phyloP scores from a whole-genome alignment of 2,329 filamentous ascomycete species.

The Trichophyton rubrum region DNA sequence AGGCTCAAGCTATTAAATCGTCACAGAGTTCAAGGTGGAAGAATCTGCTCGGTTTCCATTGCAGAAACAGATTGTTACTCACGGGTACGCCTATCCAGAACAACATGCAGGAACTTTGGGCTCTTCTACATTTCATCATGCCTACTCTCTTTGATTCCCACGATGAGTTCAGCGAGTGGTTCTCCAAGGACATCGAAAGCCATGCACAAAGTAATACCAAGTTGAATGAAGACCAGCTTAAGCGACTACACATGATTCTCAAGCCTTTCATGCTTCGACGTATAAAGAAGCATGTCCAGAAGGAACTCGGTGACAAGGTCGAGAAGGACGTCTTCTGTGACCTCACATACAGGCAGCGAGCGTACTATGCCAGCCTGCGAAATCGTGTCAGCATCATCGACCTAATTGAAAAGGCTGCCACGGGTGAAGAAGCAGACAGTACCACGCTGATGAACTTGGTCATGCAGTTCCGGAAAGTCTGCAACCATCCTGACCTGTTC shows the following conservation, averaged over 20 bases:
- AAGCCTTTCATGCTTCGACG: conserved; percentile 99
- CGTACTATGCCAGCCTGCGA: conserved; percentile 80
- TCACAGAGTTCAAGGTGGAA: conserved; percentile 94
- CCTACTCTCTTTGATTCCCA: conserved; percentile 75
- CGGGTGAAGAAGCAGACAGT: conserved; percentile 87
- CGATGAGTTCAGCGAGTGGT: conserved; percentile 43
- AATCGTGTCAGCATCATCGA: conserved; percentile 99
- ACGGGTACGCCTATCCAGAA: conserved; percentile 97
- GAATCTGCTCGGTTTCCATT: conserved; percentile 73
- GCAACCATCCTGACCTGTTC: conserved; percentile 95
- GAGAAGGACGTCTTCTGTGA: conserved; percentile 94
- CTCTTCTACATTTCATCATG: conserved; percentile 85
- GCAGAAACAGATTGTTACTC: conserved; percentile 89
- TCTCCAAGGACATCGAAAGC: conserved; percentile 65
- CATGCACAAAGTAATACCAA: conserved; percentile 99
- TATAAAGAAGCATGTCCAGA: conserved; percentile 99
- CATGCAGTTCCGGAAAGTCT: conserved; percentile 99
- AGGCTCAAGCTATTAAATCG: conserved; percentile 88
- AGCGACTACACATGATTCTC: conserved; percentile 94
- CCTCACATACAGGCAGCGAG: conserved; percentile 87
- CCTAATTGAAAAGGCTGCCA: conserved; percentile 88
- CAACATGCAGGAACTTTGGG: conserved; percentile 86
- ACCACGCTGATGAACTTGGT: conserved; percentile 97
- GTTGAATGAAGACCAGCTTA: conserved; percentile 93
- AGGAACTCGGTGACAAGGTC: conserved; percentile 97